A percentile compares a stretch with the other conserved stretches of the same genome.
Evolutionary conservation across 371 early-diverging fungal genomes (phyloP).

Genomic region (Mortierella sp.): DNA sequence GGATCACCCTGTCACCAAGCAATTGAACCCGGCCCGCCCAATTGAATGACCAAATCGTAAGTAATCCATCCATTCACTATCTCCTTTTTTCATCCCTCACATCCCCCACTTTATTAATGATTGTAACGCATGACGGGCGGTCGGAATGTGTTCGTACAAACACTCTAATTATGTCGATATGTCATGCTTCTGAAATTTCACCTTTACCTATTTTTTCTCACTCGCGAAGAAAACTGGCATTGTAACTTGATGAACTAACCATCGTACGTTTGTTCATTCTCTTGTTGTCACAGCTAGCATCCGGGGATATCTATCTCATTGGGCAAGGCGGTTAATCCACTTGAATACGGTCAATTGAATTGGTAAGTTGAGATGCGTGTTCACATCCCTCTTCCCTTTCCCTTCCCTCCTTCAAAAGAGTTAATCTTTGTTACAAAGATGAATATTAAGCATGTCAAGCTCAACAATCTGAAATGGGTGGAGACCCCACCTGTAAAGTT

Average conservation of each 20-base stretch:
- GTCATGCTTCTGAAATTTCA: slow-evolving; percentile 59
- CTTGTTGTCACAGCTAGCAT: not conserved
- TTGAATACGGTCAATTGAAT: no score
- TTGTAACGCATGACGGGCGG: slow-evolving; percentile 62
- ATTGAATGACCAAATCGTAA: slow-evolving; percentile 1
- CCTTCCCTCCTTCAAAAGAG: not conserved
- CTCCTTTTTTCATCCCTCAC: not conserved
- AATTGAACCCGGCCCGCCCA: not conserved
- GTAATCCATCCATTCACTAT: not conserved
- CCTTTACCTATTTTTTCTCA: not conserved
- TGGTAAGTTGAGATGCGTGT: not conserved
- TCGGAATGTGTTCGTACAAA: slow-evolving; percentile 61
- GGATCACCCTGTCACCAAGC: not conserved
- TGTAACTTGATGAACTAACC: slow-evolving; percentile 1
- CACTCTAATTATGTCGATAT: slow-evolving; percentile 57
- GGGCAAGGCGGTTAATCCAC: no score
- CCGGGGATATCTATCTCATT: no score
- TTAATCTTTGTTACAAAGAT: slow-evolving; percentile 35
- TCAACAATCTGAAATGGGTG: slow-evolving; percentile 60
- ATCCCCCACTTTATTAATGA: slow-evolving; percentile 39
- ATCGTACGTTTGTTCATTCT: not conserved
- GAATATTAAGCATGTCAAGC: slow-evolving; percentile 60
- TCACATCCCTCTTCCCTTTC: not conserved
- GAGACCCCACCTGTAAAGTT: slow-evolving; percentile 59
- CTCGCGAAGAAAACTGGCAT: not conserved